phyloP scores from a whole-genome alignment of 1,139 yeast genomes.

The Pichiaceae sp. region DNA sequence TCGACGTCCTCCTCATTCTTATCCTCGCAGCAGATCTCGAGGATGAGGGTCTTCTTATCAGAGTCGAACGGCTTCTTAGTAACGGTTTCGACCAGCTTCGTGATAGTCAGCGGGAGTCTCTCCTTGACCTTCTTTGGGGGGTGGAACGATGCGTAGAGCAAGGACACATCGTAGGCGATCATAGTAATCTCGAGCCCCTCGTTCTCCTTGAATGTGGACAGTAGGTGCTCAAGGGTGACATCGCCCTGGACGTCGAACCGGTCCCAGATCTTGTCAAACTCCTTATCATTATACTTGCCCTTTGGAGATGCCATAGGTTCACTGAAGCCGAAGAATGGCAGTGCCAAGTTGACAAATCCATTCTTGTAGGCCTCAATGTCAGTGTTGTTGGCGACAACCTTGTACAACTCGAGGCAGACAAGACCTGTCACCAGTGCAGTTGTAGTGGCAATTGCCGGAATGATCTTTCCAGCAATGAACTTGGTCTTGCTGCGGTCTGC shows the following conservation, averaged over 20 bases:
- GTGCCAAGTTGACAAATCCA: constrained; percentile 88
- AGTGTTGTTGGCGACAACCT: constrained; percentile 67
- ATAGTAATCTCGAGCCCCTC: constrained; percentile 85
- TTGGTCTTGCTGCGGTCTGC: constrained; percentile 73
- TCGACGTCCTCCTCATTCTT: constrained; percentile 91
- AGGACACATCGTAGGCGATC: constrained; percentile 86
- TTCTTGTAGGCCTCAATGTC: constrained; percentile 86
- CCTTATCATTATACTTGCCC: constrained; percentile 72
- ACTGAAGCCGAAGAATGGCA: constrained; percentile 94
- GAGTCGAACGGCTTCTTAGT: constrained; percentile 77
- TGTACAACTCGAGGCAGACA: constrained; percentile 85
- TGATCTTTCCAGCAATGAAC: constrained; percentile 87
- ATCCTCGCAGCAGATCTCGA: constrained; percentile 92
- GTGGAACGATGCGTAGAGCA: constrained; percentile 87
- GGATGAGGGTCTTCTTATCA: constrained; percentile 67
- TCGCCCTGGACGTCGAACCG: constrained; percentile 79
- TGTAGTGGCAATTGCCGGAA: constrained; percentile 98
- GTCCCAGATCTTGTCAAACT: constrained; percentile 91
- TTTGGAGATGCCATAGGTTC: constrained; percentile 88
- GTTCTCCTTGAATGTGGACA: constrained; percentile 67
- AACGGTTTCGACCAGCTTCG: constrained; percentile 70
- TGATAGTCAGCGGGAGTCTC: constrained; percentile 57
- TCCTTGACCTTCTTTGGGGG: constrained; percentile 86
- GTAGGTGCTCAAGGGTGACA: constrained; percentile 64
- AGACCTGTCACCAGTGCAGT: constrained; percentile 95